Percentiles rank a stretch among this genome's conserved stretches.
phyloP scores from a whole-genome alignment of 257 asterid species.

The Solanum chiquidenum region DNA sequence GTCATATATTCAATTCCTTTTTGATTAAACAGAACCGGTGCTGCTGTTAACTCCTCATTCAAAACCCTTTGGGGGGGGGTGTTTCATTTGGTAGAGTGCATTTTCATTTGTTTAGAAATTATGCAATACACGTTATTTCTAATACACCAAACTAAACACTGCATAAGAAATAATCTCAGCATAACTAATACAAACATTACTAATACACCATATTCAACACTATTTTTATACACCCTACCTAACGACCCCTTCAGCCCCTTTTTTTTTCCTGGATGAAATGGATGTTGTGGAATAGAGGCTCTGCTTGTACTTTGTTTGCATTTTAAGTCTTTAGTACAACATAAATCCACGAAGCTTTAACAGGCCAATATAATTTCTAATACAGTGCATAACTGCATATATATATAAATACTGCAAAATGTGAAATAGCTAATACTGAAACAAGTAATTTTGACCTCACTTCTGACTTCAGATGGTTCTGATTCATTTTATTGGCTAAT shows the following conservation, averaged over 20 bases:
- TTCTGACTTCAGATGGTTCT: not conserved
- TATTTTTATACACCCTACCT: too few relatives aligned
- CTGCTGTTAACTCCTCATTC: not conserved
- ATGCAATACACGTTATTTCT: not conserved
- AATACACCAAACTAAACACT: not conserved
- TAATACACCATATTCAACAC: too few relatives aligned
- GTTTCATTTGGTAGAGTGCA: not conserved
- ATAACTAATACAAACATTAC: too few relatives aligned
- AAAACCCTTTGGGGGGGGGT: not conserved
- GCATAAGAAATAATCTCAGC: not conserved
- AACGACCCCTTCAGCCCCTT: not conserved
- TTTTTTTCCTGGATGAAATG: not conserved
- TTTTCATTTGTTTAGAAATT: not conserved
- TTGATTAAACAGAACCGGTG: not conserved
- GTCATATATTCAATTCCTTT: not conserved
- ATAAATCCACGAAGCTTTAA: not conserved
- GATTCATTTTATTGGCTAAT: not conserved
- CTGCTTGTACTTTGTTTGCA: not conserved
- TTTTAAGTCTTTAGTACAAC: not conserved
- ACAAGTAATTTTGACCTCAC: not conserved
- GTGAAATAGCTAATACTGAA: not conserved
- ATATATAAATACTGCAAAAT: not conserved
- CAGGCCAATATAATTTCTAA: not conserved
- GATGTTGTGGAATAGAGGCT: not conserved
- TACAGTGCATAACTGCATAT: too few relatives aligned